Conservation (phyloP, 192 early-diverging fungal genomes). For the Backusella sp. region DNA sequence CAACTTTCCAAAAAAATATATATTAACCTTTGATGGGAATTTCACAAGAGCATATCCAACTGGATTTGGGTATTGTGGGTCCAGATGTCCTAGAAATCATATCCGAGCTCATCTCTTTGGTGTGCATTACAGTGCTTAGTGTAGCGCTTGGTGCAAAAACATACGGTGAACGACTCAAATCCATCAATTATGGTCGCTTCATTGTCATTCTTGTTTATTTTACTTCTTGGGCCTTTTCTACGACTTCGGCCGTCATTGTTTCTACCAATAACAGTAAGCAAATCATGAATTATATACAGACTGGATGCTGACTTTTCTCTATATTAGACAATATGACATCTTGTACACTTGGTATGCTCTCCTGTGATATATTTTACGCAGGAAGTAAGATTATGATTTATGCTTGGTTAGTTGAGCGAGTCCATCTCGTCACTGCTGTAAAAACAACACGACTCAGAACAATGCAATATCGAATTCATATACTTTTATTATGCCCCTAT, state of each 20-base stretch:
- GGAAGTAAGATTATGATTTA: conserved; percentile 42
- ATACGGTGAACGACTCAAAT: conserved; percentile 33
- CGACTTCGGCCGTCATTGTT: conserved; percentile 35
- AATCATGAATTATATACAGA: neutral
- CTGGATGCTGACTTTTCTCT: neutral
- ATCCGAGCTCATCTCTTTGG: conserved; percentile 39
- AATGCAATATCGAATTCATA: conserved; percentile 26
- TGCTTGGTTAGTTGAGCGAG: conserved; percentile 38
- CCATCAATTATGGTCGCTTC: conserved; percentile 43
- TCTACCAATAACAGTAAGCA: conserved; percentile 44
- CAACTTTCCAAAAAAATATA: neutral
- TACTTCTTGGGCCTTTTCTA: conserved; percentile 44
- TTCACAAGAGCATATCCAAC: neutral
- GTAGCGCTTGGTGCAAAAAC: conserved; percentile 41
- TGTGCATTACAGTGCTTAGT: conserved; percentile 41
- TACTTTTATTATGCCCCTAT: conserved; percentile 32
- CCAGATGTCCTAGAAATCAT: conserved; percentile 35
- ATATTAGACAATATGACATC: conserved; percentile 35
- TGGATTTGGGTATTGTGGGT: conserved; percentile 11
- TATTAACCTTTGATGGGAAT: neutral
- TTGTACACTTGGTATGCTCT: conserved; percentile 39
- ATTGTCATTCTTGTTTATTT: conserved; percentile 42
- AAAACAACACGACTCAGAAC: conserved; percentile 31
- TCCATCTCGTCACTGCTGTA: conserved; percentile 33
- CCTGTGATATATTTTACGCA: conserved; percentile 43